These are phyloP conservation scores for Rhodotorula sp. DNA, from an alignment of 1,284 basidiomycete genomes.

Conservation along the genomic window DNA sequence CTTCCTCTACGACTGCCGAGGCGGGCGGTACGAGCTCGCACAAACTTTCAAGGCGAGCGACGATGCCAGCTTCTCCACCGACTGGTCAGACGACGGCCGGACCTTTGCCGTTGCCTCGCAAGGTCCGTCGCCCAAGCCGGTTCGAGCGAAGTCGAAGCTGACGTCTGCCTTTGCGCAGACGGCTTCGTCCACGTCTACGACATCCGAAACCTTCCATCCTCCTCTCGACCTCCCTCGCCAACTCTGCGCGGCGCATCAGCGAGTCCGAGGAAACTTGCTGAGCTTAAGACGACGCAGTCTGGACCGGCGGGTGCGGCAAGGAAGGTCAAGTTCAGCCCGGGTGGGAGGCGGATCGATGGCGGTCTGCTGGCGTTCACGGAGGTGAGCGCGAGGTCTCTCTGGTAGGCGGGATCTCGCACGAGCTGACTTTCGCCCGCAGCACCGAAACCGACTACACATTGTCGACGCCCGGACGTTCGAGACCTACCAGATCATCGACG, in stretches of 20 bases:
- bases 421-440: slow-evolving; percentile 51
- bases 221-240: slow-evolving; percentile 3
- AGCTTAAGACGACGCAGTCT: slow-evolving; percentile 29
- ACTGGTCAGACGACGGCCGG: slow-evolving; percentile 72
- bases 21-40: slow-evolving; percentile 29
- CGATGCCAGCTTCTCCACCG: slow-evolving; percentile 70
- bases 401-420: background rate
- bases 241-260: background rate
- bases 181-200: slow-evolving; percentile 65
- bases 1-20: slow-evolving; percentile 65
- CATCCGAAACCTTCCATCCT: slow-evolving; percentile 43
- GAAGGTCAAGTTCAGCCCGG: slow-evolving; percentile 69
- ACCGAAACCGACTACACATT: slow-evolving; percentile 69
- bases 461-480: slow-evolving; percentile 77
- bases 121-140: slow-evolving; percentile 35
- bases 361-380: slow-evolving; percentile 81
- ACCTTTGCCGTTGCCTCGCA: slow-evolving; percentile 84
- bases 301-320: slow-evolving; percentile 71
- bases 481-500: slow-evolving; percentile 64
- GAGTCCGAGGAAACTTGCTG: slow-evolving; percentile 22
- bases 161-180: slow-evolving; percentile 51
- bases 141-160: background rate
- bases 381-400: slow-evolving; percentile 52
- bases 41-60: slow-evolving; percentile 47
- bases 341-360: slow-evolving; percentile 48